Percentiles rank a stretch among this genome's conserved stretches.
Evolutionary conservation across 176 grass and related monocot genomes (phyloP).

Genomic region (Ananas comosus): DNA sequence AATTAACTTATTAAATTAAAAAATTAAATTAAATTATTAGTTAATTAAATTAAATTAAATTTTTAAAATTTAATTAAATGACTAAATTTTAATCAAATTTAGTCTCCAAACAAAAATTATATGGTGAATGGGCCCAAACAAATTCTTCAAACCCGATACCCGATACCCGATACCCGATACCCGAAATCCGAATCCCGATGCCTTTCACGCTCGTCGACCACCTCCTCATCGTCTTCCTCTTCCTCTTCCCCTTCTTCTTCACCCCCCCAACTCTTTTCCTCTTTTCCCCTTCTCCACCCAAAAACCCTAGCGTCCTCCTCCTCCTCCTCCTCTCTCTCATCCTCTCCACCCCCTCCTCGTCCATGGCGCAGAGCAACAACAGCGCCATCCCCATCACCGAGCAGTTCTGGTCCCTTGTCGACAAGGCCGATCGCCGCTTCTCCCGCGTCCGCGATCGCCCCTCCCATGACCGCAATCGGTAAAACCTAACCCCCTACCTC

Average conservation of each 20-base stretch:
- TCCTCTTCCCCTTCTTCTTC: neutral
- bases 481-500: neutral
- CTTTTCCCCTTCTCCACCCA: neutral
- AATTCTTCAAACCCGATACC: too few species aligned
- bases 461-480: neutral
- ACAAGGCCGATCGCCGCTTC: constrained; percentile 17
- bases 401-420: constrained; percentile 4
- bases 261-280: neutral
- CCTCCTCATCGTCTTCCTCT: neutral
- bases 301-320: neutral
- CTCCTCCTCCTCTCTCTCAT: neutral
- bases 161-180: too few species aligned
- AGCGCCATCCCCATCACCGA: neutral
- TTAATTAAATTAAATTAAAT: too few species aligned
- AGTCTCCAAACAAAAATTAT: too few species aligned
- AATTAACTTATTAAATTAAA: too few species aligned
- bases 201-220: neutral
- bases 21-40: too few species aligned
- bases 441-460: constrained; percentile 13
- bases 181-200: too few species aligned
- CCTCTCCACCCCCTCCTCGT: neutral
- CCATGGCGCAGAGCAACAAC: neutral
- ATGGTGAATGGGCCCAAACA: too few species aligned
- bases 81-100: too few species aligned
- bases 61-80: too few species aligned